These are phyloP conservation scores for Celoporthe dispersa DNA, from an alignment of 2,329 filamentous ascomycete species.

Conservation along the genomic window DNA sequence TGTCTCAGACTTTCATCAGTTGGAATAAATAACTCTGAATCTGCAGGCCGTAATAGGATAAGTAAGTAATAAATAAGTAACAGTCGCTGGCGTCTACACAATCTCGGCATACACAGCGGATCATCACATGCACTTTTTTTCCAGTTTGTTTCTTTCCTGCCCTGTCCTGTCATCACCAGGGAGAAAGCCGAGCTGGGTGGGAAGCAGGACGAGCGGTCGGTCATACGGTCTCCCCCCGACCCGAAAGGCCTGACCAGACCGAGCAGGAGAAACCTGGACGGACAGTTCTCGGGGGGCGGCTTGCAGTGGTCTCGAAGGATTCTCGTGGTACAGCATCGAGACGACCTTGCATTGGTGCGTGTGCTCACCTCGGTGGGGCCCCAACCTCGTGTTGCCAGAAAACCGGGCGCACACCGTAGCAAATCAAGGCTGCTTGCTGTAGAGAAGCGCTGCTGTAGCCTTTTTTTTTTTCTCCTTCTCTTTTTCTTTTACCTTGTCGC, in stretches of 20 bases:
- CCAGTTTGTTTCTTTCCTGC: no score
- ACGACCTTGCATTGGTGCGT: background rate
- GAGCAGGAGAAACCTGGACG: no score
- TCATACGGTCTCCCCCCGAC: no score
- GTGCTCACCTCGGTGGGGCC: conserved; percentile 5
- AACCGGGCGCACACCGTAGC: background rate
- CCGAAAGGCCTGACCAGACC: no score
- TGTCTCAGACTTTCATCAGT: conserved; percentile 4
- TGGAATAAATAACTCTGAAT: background rate
- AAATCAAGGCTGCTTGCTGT: background rate
- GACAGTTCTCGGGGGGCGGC: background rate
- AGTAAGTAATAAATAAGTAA: background rate
- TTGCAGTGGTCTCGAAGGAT: background rate
- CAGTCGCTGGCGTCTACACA: background rate
- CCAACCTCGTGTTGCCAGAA: conserved; percentile 4
- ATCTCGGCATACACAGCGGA: background rate
- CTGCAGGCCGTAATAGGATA: background rate
- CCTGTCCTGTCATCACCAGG: background rate
- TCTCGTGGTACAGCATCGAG: conserved; percentile 1
- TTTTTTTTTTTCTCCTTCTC: background rate
- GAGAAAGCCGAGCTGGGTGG: no score
- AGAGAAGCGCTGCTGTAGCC: background rate
- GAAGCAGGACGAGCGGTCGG: no score
- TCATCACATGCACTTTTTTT: background rate
- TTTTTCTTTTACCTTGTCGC: no score